Evolutionary conservation across 2,329 filamentous ascomycete genomes (phyloP).

Genomic region (Verticillium zaregamsianum): DNA sequence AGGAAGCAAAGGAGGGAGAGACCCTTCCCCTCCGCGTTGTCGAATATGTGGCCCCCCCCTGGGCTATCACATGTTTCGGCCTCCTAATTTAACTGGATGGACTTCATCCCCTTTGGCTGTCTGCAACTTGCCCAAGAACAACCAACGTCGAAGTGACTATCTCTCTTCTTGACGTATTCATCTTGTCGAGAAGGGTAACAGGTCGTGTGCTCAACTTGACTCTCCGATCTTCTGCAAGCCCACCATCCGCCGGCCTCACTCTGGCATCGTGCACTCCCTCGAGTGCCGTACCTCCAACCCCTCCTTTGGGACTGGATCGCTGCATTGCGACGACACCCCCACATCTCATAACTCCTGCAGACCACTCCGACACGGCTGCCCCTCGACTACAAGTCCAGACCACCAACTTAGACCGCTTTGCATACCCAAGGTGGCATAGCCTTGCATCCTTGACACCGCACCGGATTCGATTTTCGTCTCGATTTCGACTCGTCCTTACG

Average conservation of each 20-base stretch:
- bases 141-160: not conserved
- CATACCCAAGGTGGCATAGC: not conserved
- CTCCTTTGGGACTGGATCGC: not conserved
- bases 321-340: not conserved
- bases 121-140: not conserved
- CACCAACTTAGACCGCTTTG: not conserved
- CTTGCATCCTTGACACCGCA: not conserved
- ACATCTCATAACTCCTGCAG: not conserved
- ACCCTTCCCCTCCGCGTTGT: not conserved
- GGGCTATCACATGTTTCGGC: not conserved
- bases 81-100: not conserved
- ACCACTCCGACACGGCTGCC: not conserved
- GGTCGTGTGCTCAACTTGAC: slow-evolving; percentile 30
- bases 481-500: not conserved
- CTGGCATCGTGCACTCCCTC: not conserved
- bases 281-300: not conserved
- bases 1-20: not conserved
- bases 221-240: not conserved
- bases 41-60: not conserved
- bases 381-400: not conserved
- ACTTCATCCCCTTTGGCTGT: not conserved
- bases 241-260: not conserved
- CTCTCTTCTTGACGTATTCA: not conserved
- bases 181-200: slow-evolving; percentile 25
- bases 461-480: not conserved